Evolutionary conservation across 1,284 basidiomycete genomes (phyloP).

Genomic region (Sutorius eximius): DNA sequence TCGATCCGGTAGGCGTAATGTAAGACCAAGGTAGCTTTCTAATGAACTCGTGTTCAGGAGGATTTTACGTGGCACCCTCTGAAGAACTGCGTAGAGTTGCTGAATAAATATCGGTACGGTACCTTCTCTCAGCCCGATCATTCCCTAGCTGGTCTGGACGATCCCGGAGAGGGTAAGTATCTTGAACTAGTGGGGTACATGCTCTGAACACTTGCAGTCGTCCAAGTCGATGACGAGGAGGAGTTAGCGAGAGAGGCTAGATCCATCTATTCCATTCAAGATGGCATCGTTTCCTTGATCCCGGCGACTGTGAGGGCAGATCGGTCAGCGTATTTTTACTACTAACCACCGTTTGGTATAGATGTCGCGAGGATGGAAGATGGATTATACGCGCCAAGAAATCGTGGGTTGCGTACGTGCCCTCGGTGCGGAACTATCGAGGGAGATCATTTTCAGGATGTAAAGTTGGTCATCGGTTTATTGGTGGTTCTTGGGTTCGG

Average conservation of each 20-base stretch:
- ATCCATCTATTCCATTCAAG: slow-evolving; percentile 26
- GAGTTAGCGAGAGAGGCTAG: slow-evolving; percentile 22
- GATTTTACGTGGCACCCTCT: slow-evolving; percentile 77
- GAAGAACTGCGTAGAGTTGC: slow-evolving; percentile 52
- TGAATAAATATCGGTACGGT: slow-evolving; percentile 68
- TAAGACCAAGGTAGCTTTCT: slow-evolving; percentile 1
- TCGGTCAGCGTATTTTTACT: background rate
- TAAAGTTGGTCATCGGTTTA: slow-evolving; percentile 4
- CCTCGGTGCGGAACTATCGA: slow-evolving; percentile 42
- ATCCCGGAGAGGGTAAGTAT: slow-evolving; percentile 27
- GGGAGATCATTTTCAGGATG: slow-evolving; percentile 36
- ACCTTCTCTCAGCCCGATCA: slow-evolving; percentile 66
- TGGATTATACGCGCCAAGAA: slow-evolving; percentile 25
- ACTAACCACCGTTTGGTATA: slow-evolving; percentile 18
- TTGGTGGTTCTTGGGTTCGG: background rate
- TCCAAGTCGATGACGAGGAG: slow-evolving; percentile 14
- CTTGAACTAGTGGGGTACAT: background rate
- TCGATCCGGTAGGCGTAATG: slow-evolving; percentile 69
- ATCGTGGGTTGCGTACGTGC: slow-evolving; percentile 39
- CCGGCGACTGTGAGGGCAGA: slow-evolving; percentile 25
- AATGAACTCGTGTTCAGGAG: slow-evolving; percentile 46
- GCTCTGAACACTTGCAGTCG: slow-evolving; percentile 14
- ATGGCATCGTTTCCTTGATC: slow-evolving; percentile 24
- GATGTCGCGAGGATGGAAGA: slow-evolving; percentile 34
- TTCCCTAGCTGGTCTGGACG: slow-evolving; percentile 39